Evolutionary conservation across 768 basidiomycete genomes (phyloP), one percentile per base, ranked within the genome.

Genomic region (Psilocybe tampanensis): DNA sequence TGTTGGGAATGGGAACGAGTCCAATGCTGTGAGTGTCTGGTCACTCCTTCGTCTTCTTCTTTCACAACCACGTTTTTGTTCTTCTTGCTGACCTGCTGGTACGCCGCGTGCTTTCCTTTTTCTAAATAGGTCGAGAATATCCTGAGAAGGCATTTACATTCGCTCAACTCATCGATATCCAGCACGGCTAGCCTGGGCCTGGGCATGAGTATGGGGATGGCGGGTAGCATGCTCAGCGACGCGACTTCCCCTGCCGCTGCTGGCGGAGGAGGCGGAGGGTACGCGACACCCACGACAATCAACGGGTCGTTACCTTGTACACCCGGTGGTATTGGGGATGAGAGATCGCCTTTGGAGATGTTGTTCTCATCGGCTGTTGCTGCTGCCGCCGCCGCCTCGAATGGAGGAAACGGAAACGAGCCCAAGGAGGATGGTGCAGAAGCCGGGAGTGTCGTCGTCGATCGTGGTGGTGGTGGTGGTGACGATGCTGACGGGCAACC

Each of bases 61-160:
- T 34, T 26, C 19, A 41, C 24, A 15, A 7, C n/a, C 42, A 48
- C 34, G 22, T 50, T 21, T 32, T 18, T 9, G 33, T 7, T 34
- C 55, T 47, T 47, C 47, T 55, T 52, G n/a, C 15, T 24, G n/a
- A n/a, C n/a, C n/a, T n/a, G n/a, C n/a, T n/a, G n/a, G n/a, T n/a
- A n/a, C 52, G 17, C 42, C 39, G 24, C 7, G 34, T 39, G 33
- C 26, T 52, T 15, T 11, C 9, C 17, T 39, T 22, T 42, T 33
- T 6, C n/a, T n/a, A n/a, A n/a, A n/a, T n/a, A 79, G 76, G 73
- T 76, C 51, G 74, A 77, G 58, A 62, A 71, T 29, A 59, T 75
- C 17, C 66, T 78, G 2, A 68, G 69, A 52, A 72, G 66, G 52
- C 73, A 73, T 64, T 51, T 69, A 60, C 56, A 65, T 49, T 59